phyloP scores from a whole-genome alignment of 2,329 filamentous ascomycete genomes.

The Alternaria arbusti region DNA sequence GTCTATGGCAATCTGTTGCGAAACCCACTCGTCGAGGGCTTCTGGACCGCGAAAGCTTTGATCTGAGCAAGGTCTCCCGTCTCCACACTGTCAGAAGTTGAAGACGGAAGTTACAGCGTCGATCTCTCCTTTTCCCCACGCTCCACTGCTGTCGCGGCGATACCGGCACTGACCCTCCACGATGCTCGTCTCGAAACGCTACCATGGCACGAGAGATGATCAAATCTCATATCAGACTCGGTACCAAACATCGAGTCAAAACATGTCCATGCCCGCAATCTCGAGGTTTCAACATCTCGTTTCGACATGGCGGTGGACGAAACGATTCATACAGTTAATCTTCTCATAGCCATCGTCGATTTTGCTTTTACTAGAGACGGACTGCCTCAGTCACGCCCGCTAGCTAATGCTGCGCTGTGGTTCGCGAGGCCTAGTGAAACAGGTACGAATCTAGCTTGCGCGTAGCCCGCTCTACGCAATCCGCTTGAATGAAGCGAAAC shows the following conservation, averaged over 20 bases:
- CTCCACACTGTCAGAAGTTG: slow-evolving; percentile 23
- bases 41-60: slow-evolving; percentile 8
- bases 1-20: slow-evolving; percentile 2
- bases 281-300: not conserved
- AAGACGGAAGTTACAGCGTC: slow-evolving; percentile 19
- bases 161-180: not conserved
- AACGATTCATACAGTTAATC: not conserved
- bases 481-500: slow-evolving; percentile 10
- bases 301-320: not conserved
- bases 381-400: not conserved
- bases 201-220: slow-evolving; percentile 9
- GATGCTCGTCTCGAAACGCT: slow-evolving; percentile 18
- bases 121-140: slow-evolving; percentile 24
- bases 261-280: not conserved
- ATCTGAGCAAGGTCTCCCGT: slow-evolving; percentile 17
- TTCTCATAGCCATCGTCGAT: not conserved
- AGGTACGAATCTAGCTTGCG: slow-evolving; percentile 8
- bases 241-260: not conserved
- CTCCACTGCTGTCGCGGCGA: slow-evolving; percentile 9
- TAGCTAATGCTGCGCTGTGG: slow-evolving; percentile 5
- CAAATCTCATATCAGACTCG: not conserved
- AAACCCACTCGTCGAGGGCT: slow-evolving; percentile 2
- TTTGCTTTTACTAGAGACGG: not conserved
- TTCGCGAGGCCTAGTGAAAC: slow-evolving; percentile 21
- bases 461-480: slow-evolving; percentile 5